Percentiles rank a stretch among this genome's conserved stretches.
Evolutionary conservation across 352 stramenopile species (phyloP).

Genomic region (Globisporangium middletonii): DNA sequence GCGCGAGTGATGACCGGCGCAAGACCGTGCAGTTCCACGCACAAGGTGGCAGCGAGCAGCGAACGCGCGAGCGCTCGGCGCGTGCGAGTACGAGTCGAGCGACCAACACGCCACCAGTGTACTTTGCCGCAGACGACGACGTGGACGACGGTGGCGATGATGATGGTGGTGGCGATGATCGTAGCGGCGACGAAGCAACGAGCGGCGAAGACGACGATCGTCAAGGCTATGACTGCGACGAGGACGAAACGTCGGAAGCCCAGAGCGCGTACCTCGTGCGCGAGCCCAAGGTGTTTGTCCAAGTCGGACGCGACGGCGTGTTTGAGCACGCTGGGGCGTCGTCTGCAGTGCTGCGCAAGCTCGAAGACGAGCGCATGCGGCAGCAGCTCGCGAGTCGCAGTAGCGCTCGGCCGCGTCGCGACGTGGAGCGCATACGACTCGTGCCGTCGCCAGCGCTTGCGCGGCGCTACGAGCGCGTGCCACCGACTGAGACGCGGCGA

Average conservation of each 20-base stretch:
- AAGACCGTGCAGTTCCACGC: constrained; percentile 6
- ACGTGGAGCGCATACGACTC: constrained; percentile 47
- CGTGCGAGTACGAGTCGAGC: constrained; percentile 12
- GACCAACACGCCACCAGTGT: constrained; percentile 17
- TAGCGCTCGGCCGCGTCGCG: constrained; percentile 10
- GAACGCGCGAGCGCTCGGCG: constrained; percentile 1
- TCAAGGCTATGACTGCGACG: not conserved
- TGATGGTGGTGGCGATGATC: constrained; percentile 17
- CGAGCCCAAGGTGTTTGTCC: constrained; percentile 41
- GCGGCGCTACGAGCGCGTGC: constrained; percentile 38
- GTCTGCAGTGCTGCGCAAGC: constrained; percentile 31
- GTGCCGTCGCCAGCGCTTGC: constrained; percentile 35
- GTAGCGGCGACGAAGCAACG: constrained; percentile 15
- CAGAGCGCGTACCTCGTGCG: constrained; percentile 13
- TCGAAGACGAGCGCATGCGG: constrained; percentile 17
- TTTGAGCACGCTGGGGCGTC: constrained; percentile 25
- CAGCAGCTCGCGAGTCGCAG: constrained; percentile 18
- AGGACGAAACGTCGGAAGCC: constrained; percentile 13
- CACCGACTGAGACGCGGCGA: not conserved
- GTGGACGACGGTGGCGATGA: constrained; percentile 15
- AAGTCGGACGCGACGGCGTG: constrained; percentile 30
- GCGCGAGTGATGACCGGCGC: constrained; percentile 1
- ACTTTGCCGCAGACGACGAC: constrained; percentile 3
- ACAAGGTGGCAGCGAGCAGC: not conserved
- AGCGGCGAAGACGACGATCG: constrained; percentile 10